Conservation (phyloP, 345 rosid genomes). For the Adansonia digitata region DNA sequence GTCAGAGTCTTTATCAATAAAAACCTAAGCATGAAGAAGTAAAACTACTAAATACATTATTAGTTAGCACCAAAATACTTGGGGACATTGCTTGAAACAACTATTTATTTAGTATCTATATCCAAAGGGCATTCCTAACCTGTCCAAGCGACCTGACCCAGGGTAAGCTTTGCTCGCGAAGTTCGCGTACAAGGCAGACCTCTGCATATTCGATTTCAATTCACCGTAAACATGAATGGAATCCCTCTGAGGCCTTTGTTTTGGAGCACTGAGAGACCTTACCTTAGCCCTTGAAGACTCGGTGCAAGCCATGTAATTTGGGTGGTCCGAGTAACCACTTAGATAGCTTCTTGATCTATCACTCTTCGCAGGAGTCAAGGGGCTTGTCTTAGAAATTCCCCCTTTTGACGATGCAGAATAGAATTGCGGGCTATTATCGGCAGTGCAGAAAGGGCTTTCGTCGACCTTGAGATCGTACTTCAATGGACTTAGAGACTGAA, state of each 20-base stretch:
- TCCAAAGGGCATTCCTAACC: conserved; percentile 68
- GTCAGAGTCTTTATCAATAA: no score
- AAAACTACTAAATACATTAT: not conserved
- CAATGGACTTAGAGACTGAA: conserved; percentile 42
- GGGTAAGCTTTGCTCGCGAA: conserved; percentile 75
- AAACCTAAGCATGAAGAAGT: not conserved
- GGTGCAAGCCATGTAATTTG: conserved; percentile 84
- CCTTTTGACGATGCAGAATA: conserved; percentile 58
- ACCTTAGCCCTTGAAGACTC: conserved; percentile 80
- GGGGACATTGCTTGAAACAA: not conserved
- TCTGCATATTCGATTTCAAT: conserved; percentile 41
- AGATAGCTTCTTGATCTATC: conserved; percentile 49
- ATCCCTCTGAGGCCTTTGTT: conserved; percentile 66
- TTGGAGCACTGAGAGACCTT: conserved; percentile 82
- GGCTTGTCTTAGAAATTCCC: conserved; percentile 42
- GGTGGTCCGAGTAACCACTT: conserved; percentile 52
- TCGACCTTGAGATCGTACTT: conserved; percentile 36
- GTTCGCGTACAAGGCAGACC: conserved; percentile 47
- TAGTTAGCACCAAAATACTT: no score
- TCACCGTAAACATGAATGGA: conserved; percentile 36
- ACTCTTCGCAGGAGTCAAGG: conserved; percentile 62
- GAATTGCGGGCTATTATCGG: conserved; percentile 71
- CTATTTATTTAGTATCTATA: conserved; percentile 22
- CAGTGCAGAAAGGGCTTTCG: conserved; percentile 46
- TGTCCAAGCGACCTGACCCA: conserved; percentile 88